phyloP scores from a whole-genome alignment of 2,329 filamentous ascomycete species.

The Sporothrix mexicana region DNA sequence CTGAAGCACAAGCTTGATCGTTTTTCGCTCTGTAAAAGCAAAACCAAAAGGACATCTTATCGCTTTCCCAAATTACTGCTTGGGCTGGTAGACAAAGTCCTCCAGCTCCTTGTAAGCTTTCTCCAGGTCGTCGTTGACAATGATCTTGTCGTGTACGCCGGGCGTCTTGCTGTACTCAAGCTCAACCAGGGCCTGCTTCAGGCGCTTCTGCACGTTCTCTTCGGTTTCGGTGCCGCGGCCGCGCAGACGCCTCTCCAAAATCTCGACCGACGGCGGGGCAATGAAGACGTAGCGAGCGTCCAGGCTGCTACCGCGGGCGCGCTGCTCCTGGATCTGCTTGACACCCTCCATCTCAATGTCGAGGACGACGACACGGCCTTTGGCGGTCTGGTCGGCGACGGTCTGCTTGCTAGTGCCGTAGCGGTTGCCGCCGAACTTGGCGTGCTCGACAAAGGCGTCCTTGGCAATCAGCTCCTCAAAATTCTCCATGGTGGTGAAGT shows the following conservation, averaged over 20 bases:
- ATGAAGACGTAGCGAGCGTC: constrained; percentile 84
- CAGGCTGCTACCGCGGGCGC: constrained; percentile 61
- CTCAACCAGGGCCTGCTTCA: constrained; percentile 75
- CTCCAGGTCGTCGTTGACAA: constrained; percentile 52
- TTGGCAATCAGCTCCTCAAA: constrained; percentile 72
- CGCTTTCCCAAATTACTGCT: neutral
- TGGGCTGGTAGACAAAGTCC: constrained; percentile 52
- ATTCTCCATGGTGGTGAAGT: constrained; percentile 70
- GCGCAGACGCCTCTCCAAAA: constrained; percentile 75
- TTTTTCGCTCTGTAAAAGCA: neutral
- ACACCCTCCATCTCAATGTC: constrained; percentile 99
- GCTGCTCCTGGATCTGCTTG: constrained; percentile 72
- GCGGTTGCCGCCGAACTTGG: constrained; percentile 81
- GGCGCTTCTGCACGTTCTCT: constrained; percentile 69
- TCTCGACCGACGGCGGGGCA: constrained; percentile 75
- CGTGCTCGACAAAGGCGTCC: constrained; percentile 81
- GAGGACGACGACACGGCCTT: constrained; percentile 77
- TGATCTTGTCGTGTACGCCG: constrained; percentile 58
- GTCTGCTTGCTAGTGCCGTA: constrained; percentile 86
- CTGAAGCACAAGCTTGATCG: no score
- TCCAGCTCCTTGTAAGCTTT: constrained; percentile 60
- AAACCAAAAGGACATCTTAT: neutral
- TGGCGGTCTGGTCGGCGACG: constrained; percentile 64
- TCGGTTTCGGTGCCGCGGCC: constrained; percentile 81
- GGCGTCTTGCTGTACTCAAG: constrained; percentile 72